Evolutionary conservation across 2,329 filamentous ascomycete genomes (phyloP).

Genomic region (Diaporthe sp.): DNA sequence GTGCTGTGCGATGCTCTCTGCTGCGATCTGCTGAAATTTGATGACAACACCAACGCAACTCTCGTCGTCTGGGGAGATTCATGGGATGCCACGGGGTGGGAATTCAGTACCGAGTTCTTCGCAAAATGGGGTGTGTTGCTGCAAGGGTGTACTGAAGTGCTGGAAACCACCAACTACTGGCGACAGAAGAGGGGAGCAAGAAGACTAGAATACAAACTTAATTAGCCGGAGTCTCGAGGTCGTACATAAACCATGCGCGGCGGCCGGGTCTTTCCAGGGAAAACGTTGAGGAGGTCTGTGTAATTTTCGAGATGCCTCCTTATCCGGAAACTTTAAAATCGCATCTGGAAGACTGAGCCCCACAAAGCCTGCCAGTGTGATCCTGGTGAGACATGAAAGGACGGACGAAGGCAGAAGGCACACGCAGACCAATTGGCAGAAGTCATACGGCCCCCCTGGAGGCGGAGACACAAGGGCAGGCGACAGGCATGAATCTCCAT

Average conservation of each 20-base stretch:
- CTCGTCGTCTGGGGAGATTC: constrained; percentile 4
- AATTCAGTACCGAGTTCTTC: not conserved
- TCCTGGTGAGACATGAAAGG: not conserved
- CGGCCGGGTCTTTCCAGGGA: not conserved
- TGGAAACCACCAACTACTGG: constrained; percentile 5
- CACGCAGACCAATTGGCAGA: not conserved
- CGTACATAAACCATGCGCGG: not conserved
- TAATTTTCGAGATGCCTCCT: not conserved
- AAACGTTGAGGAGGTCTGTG: not conserved
- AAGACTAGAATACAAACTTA: not conserved
- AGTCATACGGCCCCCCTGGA: not conserved
- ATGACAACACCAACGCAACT: not conserved
- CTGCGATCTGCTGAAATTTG: not conserved
- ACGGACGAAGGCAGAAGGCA: not conserved
- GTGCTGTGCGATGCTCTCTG: not conserved
- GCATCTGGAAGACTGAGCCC: not conserved
- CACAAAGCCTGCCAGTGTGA: not conserved
- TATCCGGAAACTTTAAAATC: not conserved
- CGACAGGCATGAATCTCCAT: not conserved
- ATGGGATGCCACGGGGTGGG: constrained; percentile 1
- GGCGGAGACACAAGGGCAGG: not conserved
- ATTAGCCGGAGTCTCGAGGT: not conserved
- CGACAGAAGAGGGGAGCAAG: not conserved
- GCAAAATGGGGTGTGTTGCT: not conserved
- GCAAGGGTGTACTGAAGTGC: not conserved